Conservation (phyloP, 257 asterid genomes). For the Salvia miltiorrhiza region DNA sequence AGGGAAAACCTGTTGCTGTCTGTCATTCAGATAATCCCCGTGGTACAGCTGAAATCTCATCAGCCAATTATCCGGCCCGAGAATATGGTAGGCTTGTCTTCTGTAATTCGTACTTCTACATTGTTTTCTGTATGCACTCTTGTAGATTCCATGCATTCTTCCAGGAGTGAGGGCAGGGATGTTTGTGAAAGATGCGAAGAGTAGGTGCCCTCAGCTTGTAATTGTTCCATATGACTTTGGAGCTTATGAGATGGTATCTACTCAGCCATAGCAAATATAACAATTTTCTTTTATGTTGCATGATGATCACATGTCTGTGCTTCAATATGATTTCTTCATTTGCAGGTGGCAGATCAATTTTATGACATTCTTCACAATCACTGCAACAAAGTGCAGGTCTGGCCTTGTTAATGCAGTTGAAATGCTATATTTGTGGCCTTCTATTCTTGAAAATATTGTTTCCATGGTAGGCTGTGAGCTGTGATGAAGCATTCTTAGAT, state of each 20-base stretch:
- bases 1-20: conserved; percentile 84
- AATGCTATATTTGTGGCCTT: conserved; percentile 1
- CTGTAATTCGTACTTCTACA: background rate
- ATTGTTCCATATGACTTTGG: conserved; percentile 83
- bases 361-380: conserved; percentile 84
- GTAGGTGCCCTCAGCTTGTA: conserved; percentile 82
- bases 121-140: conserved; percentile 1
- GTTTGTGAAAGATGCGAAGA: conserved; percentile 95
- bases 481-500: conserved; percentile 96
- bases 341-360: conserved; percentile 92
- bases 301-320: conserved; percentile 6
- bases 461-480: conserved; percentile 82
- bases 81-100: conserved; percentile 57
- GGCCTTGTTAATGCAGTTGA: conserved; percentile 22
- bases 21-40: conserved; percentile 92
- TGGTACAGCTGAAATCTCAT: conserved; percentile 92
- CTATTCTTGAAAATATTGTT: conserved; percentile 16
- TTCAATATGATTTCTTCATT: conserved; percentile 15
- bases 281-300: background rate
- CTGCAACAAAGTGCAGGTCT: conserved; percentile 90
- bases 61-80: conserved; percentile 96
- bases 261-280: conserved; percentile 14
- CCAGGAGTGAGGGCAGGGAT: conserved; percentile 94
- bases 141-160: conserved; percentile 21
- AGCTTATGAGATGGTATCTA: conserved; percentile 89